Evolutionary conservation across 2,329 filamentous ascomycete species (phyloP), one percentile per base, ranked within the genome.

Genomic region (Penicillium sp.): DNA sequence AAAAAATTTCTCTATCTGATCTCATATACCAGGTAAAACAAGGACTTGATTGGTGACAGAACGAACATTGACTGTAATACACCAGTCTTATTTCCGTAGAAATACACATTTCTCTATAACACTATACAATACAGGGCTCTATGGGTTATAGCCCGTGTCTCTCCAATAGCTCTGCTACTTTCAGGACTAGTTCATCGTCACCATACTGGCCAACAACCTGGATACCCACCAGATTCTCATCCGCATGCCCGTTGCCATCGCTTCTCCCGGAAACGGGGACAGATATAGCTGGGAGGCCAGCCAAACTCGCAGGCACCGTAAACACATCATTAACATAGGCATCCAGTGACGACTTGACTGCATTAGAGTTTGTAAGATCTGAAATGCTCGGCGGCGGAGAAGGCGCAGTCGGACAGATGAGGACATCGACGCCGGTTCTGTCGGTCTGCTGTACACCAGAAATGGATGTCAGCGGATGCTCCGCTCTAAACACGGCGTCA

Each of bases 291-390:
- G 95, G 95, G 59, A 99, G 80, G 0, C 95, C 95, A 0, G 94
- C 95, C 67, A 99, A 81, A 78, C 93, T 97, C 2, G 94, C 93
- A 1, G 95, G 95, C 1, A 99, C 94, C 0, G 95, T 98, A 70
- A 98, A 94, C 1, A 98, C 90, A 78, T 99, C 95, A 71, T 95
- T 97, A 82, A 91, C 91, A 73, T 97, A 98, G 1, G 86, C 86
- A 69, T 94, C 88, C n/a, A 96, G 79, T 0, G 84, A 78, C 17
- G 79, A 76, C 41, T 65, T 64, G n/a, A 50, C 60, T n/a, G 63
- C 56, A 13, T 67, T 66, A 5, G 65, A 44, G 29, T 64, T 66
- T 23, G 71, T 68, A 38, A 95, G 73, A 6, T 88, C 84, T 3
- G 83, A 79, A 7, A 95, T 73, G 7, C 76, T 81, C 0, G 92